A percentile compares a stretch with the other conserved stretches of the same genome.
These are phyloP conservation scores for Spinacia oleracea DNA, from an alignment of 179 eudicot genomes.

Conservation along the genomic window DNA sequence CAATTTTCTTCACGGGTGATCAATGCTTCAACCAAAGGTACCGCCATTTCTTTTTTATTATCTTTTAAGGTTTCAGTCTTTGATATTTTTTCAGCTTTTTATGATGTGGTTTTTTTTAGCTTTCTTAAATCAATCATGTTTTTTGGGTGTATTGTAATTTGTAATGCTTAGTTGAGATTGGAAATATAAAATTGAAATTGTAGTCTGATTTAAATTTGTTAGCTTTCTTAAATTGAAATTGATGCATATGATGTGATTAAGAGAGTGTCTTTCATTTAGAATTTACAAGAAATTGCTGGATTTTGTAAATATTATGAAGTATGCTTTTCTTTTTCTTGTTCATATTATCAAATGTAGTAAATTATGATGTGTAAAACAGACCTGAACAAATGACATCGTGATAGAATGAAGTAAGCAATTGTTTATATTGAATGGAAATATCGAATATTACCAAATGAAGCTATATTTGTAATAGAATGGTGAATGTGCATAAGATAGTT, in stretches of 20 bases:
- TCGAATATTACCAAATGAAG: neutral
- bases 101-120: neutral
- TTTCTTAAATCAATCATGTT: neutral
- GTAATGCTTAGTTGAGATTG: neutral
- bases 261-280: neutral
- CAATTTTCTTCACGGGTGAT: slow-evolving; percentile 52
- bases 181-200: neutral
- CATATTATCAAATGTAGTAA: neutral
- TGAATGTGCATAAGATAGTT: slow-evolving; percentile 5
- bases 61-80: slow-evolving; percentile 10
- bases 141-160: neutral
- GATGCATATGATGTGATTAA: neutral
- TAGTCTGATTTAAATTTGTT: too few species aligned
- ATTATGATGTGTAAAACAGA: neutral
- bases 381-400: neutral
- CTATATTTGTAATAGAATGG: neutral
- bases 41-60: slow-evolving; percentile 4
- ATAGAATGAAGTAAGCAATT: neutral
- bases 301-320: neutral
- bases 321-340: neutral
- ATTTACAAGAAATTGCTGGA: neutral
- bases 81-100: neutral
- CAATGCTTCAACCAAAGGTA: slow-evolving; percentile 58
- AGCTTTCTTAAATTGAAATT: too few species aligned
- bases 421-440: neutral